Conservation (phyloP, 2,329 filamentous ascomycete genomes). For the Colletotrichum euphorbiae region DNA sequence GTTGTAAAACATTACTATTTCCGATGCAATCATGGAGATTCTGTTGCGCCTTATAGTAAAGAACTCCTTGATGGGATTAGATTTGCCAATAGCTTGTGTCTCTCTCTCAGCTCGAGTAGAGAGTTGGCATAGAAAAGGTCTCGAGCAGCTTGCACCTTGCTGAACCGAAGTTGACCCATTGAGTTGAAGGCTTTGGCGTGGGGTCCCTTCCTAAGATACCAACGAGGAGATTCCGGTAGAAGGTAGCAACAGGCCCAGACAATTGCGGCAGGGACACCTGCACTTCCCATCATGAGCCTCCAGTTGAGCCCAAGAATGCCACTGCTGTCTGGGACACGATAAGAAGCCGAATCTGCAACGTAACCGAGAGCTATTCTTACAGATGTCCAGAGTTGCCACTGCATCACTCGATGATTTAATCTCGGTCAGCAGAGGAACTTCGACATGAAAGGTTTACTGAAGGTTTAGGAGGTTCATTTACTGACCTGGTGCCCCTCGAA, state of each 20-base stretch:
- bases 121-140: slow-evolving; percentile 69
- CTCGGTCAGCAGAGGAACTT: not conserved
- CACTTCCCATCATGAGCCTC: slow-evolving; percentile 77
- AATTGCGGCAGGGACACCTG: slow-evolving; percentile 70
- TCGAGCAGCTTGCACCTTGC: slow-evolving; percentile 65
- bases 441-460: too few relatives aligned
- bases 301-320: slow-evolving; percentile 69
- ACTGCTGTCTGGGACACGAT: slow-evolving; percentile 60
- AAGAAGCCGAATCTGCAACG: slow-evolving; percentile 71
- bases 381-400: slow-evolving; percentile 71
- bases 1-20: slow-evolving; percentile 77
- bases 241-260: slow-evolving; percentile 65
- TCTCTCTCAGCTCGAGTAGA: slow-evolving; percentile 66
- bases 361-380: slow-evolving; percentile 70
- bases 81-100: slow-evolving; percentile 58
- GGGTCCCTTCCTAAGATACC: slow-evolving; percentile 61
- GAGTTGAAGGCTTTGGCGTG: slow-evolving; percentile 60
- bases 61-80: slow-evolving; percentile 66
- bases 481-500: slow-evolving; percentile 61
- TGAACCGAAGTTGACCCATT: slow-evolving; percentile 60
- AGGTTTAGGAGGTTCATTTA: too few relatives aligned
- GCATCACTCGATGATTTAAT: slow-evolving; percentile 69
- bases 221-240: slow-evolving; percentile 62
- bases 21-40: slow-evolving; percentile 68
- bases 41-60: slow-evolving; percentile 72